Percentiles rank a stretch among this genome's conserved stretches.
These are phyloP conservation scores for Marasmius sp. DNA, from an alignment of 1,284 basidiomycete species.

Conservation along the genomic window DNA sequence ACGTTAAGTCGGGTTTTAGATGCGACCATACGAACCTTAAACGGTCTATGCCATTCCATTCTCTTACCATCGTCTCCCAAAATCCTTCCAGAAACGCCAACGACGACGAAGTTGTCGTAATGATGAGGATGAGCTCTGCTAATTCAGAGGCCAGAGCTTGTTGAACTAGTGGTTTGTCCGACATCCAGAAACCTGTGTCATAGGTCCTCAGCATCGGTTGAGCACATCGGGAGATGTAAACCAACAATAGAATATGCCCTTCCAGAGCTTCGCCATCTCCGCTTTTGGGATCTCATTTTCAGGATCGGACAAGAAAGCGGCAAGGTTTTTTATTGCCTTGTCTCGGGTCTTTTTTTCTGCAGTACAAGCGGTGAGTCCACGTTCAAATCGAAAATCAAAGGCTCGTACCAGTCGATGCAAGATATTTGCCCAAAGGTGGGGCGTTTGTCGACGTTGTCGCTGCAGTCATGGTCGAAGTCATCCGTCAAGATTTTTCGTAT, in stretches of 20 bases:
- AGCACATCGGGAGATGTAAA: constrained; percentile 9
- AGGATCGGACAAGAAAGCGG: constrained; percentile 72
- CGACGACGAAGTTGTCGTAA: constrained; percentile 59
- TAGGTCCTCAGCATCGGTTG: constrained; percentile 1
- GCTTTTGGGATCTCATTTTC: constrained; percentile 58
- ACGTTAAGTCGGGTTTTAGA: constrained; percentile 1
- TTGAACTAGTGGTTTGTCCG: constrained; percentile 96
- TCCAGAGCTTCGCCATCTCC: constrained; percentile 95
- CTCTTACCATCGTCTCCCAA: constrained; percentile 86
- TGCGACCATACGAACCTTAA: constrained; percentile 59
- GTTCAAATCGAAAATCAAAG: background rate
- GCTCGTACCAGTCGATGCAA: constrained; percentile 82
- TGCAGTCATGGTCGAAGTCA: constrained; percentile 27
- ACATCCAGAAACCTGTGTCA: constrained; percentile 94
- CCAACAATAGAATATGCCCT: constrained; percentile 95
- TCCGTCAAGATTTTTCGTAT: background rate
- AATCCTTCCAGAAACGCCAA: constrained; percentile 85
- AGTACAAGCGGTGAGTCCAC: constrained; percentile 10
- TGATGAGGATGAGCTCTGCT: constrained; percentile 76
- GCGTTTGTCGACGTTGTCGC: constrained; percentile 27
- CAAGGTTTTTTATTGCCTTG: constrained; percentile 80
- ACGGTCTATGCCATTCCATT: constrained; percentile 92
- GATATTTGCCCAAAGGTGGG: constrained; percentile 83
- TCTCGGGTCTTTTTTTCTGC: constrained; percentile 87
- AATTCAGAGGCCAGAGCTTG: constrained; percentile 88